phyloP scores from a whole-genome alignment of 768 basidiomycete genomes.

The Steccherinum ochraceum region DNA sequence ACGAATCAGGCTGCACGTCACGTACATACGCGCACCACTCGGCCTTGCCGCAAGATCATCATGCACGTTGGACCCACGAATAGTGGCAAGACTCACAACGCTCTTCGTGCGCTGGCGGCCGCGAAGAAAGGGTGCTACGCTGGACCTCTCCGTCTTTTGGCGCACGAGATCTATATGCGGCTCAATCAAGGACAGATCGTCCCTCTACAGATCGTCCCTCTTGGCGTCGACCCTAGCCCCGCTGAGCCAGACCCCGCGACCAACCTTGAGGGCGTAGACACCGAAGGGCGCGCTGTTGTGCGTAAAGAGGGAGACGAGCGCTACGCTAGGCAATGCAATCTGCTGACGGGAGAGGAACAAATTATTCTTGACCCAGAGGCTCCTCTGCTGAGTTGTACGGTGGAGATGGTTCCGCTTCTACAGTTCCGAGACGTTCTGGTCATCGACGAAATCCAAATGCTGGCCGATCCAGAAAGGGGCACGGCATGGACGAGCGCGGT shows the following conservation, averaged over 20 bases:
- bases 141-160: slow-evolving; percentile 87
- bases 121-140: slow-evolving; percentile 76
- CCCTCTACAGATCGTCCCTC: slow-evolving; percentile 34
- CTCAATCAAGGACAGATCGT: slow-evolving; percentile 87
- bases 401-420: slow-evolving; percentile 74
- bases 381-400: slow-evolving; percentile 72
- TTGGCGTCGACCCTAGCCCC: slow-evolving; percentile 44
- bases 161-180: slow-evolving; percentile 91
- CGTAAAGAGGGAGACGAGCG: slow-evolving; percentile 34
- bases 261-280: slow-evolving; percentile 22
- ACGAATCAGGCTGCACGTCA: slow-evolving; percentile 45
- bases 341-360: slow-evolving; percentile 89
- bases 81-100: slow-evolving; percentile 94
- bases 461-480: slow-evolving; percentile 74
- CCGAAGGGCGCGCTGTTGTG: slow-evolving; percentile 11
- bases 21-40: slow-evolving; percentile 45
- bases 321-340: slow-evolving; percentile 65
- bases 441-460: slow-evolving; percentile 97
- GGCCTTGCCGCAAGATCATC: slow-evolving; percentile 62
- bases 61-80: slow-evolving; percentile 98
- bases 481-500: slow-evolving; percentile 79
- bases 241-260: slow-evolving; percentile 32
- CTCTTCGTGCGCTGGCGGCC: slow-evolving; percentile 79
- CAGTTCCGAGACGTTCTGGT: slow-evolving; percentile 71
- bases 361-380: slow-evolving; percentile 57